Evolutionary conservation across 2,329 filamentous ascomycete genomes (phyloP).

Genomic region (Fusarium sp.): DNA sequence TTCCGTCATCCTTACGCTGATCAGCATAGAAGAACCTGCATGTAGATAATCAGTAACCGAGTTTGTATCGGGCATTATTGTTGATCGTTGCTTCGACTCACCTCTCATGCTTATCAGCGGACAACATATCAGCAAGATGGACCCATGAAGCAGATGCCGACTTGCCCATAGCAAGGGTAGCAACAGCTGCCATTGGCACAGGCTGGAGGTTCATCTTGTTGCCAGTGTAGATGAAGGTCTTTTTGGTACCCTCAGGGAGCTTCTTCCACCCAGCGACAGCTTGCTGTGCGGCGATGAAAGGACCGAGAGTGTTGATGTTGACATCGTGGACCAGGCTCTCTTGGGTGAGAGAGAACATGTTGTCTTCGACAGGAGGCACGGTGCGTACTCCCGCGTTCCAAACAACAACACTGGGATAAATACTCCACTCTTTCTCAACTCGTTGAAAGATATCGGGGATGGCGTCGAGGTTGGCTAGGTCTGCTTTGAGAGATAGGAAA

Average conservation of each 20-base stretch:
- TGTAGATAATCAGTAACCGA: background rate
- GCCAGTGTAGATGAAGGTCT: background rate
- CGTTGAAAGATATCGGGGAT: too few species aligned
- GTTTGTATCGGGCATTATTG: fast-evolving
- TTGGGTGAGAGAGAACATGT: too few species aligned
- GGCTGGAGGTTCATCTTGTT: background rate
- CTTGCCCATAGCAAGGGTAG: background rate
- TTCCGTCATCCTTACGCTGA: background rate
- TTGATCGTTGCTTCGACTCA: too few species aligned
- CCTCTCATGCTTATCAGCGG: background rate
- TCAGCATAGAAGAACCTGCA: background rate
- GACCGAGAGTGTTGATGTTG: background rate
- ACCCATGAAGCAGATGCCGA: background rate
- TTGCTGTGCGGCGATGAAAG: background rate
- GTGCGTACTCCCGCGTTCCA: too few species aligned
- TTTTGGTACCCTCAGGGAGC: background rate
- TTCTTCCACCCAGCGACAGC: background rate
- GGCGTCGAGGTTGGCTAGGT: background rate
- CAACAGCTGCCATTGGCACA: background rate
- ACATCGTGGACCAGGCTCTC: background rate
- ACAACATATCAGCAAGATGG: background rate
- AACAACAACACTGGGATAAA: too few species aligned
- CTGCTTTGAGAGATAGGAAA: too few species aligned
- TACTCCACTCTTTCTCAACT: too few species aligned
- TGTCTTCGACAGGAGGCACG: too few species aligned